Percentiles rank a stretch among this genome's conserved stretches.
Conservation (phyloP, 2,329 filamentous ascomycete genomes). For the Botrytis pseudocinerea region DNA sequence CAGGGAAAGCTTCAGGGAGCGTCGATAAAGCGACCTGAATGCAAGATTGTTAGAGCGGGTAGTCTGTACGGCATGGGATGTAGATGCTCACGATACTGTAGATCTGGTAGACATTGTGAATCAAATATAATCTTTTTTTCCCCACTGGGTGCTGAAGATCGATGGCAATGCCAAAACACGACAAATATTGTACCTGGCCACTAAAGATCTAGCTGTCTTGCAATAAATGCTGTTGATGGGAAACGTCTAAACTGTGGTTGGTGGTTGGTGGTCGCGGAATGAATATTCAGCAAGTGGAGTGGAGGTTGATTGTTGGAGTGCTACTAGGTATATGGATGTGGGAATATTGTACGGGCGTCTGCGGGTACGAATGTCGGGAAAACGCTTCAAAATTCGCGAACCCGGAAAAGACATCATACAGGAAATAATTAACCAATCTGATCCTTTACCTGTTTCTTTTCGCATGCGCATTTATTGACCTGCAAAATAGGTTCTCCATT, state of each 20-base stretch:
- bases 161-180: not conserved
- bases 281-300: conserved; percentile 22
- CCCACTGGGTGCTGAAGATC: not conserved
- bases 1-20: conserved; percentile 86
- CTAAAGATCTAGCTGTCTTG: not conserved
- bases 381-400: conserved; percentile 23
- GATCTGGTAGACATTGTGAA: conserved; percentile 41
- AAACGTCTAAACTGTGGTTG: conserved; percentile 8
- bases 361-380: conserved; percentile 15
- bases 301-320: conserved; percentile 18
- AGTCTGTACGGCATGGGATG: not conserved
- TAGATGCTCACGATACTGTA: conserved; percentile 39
- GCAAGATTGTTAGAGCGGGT: not conserved
- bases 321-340: conserved; percentile 7
- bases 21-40: conserved; percentile 76
- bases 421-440: conserved; percentile 11
- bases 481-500: conserved; percentile 6
- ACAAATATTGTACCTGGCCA: not conserved
- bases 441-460: conserved; percentile 17
- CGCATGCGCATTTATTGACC: conserved; percentile 13
- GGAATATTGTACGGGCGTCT: conserved; percentile 18
- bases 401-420: conserved; percentile 23
- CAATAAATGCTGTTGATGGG: conserved; percentile 17
- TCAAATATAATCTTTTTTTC: conserved; percentile 4
- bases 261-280: conserved; percentile 8